Conservation (phyloP, 805 yeast genomes). For the Metschnikowia dekortorum region DNA sequence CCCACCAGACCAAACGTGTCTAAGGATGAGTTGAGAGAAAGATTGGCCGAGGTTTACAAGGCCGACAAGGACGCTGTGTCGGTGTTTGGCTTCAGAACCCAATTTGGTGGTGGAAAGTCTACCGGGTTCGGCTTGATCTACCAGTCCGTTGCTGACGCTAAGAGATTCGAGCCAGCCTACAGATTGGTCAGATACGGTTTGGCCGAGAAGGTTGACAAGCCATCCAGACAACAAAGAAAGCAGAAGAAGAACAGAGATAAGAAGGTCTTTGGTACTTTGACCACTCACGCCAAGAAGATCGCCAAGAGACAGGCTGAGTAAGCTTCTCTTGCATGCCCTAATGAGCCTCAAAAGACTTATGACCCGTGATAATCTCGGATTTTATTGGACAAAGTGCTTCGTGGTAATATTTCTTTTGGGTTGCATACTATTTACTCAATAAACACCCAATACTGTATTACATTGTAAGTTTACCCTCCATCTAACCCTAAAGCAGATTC, state of each 20-base stretch:
- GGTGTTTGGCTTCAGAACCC: constrained; percentile 99
- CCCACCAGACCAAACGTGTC: constrained; percentile 99
- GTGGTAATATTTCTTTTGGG: constrained; percentile 19
- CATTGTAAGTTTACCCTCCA: background rate
- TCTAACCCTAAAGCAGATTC: background rate
- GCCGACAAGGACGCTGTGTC: constrained; percentile 91
- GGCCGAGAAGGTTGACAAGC: constrained; percentile 92
- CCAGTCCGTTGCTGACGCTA: constrained; percentile 96
- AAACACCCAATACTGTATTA: constrained; percentile 17
- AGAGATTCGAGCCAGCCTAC: constrained; percentile 98
- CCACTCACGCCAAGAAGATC: constrained; percentile 86
- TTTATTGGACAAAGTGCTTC: constrained; percentile 15
- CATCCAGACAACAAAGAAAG: constrained; percentile 99
- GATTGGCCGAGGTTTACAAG: constrained; percentile 83
- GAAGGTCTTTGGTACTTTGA: constrained; percentile 98
- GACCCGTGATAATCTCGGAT: constrained; percentile 17
- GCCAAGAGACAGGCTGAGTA: constrained; percentile 90
- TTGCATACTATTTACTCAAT: constrained; percentile 21
- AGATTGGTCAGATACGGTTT: constrained; percentile 99
- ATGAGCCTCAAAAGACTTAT: constrained; percentile 17
- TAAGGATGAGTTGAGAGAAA: constrained; percentile 98
- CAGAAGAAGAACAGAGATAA: constrained; percentile 99
- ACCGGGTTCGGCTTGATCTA: constrained; percentile 99
- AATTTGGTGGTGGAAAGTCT: constrained; percentile 99
- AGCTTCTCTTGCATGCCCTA: constrained; percentile 18